Base-by-base conservation (phyloP, 1,284 basidiomycete species). In the Boletellus dicymbophilus region DNA sequence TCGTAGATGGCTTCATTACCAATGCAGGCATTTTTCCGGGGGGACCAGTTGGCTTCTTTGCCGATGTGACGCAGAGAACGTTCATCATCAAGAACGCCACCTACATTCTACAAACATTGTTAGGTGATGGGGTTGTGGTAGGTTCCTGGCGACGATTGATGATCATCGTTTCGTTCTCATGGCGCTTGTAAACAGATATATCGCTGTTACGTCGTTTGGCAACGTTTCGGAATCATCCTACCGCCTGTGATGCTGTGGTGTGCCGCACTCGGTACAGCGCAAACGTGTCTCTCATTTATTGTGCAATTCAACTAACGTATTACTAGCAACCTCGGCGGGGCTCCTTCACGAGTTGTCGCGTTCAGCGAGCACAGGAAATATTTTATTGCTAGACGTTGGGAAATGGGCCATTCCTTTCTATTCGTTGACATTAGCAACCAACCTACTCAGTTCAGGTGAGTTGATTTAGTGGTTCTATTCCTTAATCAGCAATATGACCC, bases 81-180 rank as follows among this genome's bases (percentile, higher is more conserved):
- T 62, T 58, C 28, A 26, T 66, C 15, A 47, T 62, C 44, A 66
- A 66, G 40, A 59, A 34, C 13, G 23, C 20, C 1, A 38, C 60
- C 16, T 65, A 66, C 20, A 34, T 51, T 41, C 12, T 66, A 23
- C 62, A 65, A 30, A 67, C 63, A 0, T 21, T 66, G 16, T 41
- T 65, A 6, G 62, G 63, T 18, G 62, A 65, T 46, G 63, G 54
- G 2, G 53, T 67, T 30, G 40, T 56, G 44, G 57, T 62, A 13
- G 4, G 36, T 42, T 18, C 21, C 20, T 33, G 31, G n/a, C 33
- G 9, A 16, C 26, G 6, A 4, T 18, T 7, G 10, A 9, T 37
- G 15, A 13, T 21, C 11, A 15, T 34, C 4, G 13, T 4, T 21
- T 23, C 16, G 18, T 13, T 11, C 39, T 45, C 43, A 61, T 26